Base-by-base conservation (phyloP, 2,329 filamentous ascomycete genomes). In the Paecilomyces dactylethromorphus region DNA sequence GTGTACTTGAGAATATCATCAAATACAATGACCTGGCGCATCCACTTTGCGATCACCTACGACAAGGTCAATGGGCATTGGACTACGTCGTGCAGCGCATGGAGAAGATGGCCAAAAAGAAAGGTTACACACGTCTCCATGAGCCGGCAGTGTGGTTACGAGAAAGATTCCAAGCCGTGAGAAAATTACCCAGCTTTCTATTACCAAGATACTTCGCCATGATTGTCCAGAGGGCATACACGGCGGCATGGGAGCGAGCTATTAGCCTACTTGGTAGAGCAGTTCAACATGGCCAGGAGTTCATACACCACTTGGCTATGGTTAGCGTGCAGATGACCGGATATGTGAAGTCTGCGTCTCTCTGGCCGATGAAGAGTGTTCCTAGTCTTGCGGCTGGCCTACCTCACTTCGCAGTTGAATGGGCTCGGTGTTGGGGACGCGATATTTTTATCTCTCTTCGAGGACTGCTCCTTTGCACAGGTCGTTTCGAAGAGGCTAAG, bases 381-480 rank as follows among this genome's bases (percentile, higher is more conserved):
- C 91, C 93, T 1, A 93, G 89, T 54, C 82, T 99, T 65, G 93
- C 94, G 18, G 94, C 94, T 32, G 94, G 94, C 15, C 79, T 99
- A 53, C 94, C 94, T 35, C 94, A 99, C 74, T 99, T 99, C 70
- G 85, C 94, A 0, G 88, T 90, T 8, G 88, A 92, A 67, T 99
- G 94, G 92, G 92, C 93, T 55, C 85, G 94, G 67, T 97, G 93
- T 74, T 99, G 94, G 94, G 94, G 95, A 7, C 88, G 94, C 58
- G 94, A 99, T 73, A 91, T 97, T 12, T 97, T 97, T 74, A 99
- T 99, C 63, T 94, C 94, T 13, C 84, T 96, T 49, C 88, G 94
- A 55, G 94, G 94, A 51, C 81, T 99, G n/a, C 91, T 90, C 65
- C 84, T 99, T 35, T 92, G 90, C 49, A 97, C 93, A 11, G 91